Evolutionary conservation across 176 grass and related monocot species (phyloP).

Genomic region (Rhynchospora pubera): DNA sequence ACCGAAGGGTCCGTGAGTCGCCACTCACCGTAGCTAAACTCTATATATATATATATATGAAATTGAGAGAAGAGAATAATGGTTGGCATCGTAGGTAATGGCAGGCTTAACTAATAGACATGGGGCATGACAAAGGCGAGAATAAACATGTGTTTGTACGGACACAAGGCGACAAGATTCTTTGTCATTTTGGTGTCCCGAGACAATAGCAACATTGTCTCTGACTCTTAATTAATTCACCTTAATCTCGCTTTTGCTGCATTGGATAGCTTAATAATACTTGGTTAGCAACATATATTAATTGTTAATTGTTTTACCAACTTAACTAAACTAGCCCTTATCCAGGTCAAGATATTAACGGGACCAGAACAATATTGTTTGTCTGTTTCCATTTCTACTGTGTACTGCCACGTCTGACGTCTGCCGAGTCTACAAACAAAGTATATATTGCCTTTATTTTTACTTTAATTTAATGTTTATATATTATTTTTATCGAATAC

Average conservation of each 20-base stretch:
- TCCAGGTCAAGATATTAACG: too few species aligned
- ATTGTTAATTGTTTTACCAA: too few species aligned
- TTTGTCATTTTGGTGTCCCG: neutral
- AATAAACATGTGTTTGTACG: constrained; percentile 3
- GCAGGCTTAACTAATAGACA: neutral
- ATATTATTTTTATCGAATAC: too few species aligned
- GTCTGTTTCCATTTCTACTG: too few species aligned
- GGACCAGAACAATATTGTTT: too few species aligned
- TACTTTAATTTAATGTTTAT: too few species aligned
- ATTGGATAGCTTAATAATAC: neutral
- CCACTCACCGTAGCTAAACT: too few species aligned
- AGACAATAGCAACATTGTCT: neutral
- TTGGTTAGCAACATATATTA: neutral
- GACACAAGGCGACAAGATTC: constrained; percentile 1
- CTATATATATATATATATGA: neutral
- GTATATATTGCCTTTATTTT: too few species aligned
- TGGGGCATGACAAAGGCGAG: neutral
- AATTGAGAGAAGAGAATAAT: neutral
- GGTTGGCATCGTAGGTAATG: neutral
- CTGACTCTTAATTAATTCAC: neutral
- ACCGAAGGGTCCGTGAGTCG: too few species aligned
- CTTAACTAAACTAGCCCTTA: too few species aligned
- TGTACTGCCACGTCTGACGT: too few species aligned
- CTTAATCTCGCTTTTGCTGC: neutral
- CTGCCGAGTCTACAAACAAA: too few species aligned